phyloP scores from a whole-genome alignment of 345 rosid species.

The Leavenworthia alabamica region DNA sequence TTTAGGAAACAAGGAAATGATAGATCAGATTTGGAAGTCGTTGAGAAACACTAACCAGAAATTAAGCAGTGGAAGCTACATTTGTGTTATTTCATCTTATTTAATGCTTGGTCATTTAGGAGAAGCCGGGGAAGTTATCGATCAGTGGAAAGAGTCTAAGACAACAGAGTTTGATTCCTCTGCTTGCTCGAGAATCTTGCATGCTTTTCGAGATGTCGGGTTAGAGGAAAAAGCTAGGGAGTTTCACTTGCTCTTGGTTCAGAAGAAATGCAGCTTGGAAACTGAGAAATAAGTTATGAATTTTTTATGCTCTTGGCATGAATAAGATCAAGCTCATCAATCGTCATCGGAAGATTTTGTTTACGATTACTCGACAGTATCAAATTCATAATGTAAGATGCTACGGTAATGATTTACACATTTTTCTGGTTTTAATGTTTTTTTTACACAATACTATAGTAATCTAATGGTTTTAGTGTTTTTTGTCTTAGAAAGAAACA shows the following conservation, averaged over 20 bases:
- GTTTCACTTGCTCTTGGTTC: conserved; percentile 44
- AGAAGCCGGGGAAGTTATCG: conserved; percentile 65
- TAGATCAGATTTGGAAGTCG: conserved; percentile 90
- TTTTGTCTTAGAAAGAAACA: no score
- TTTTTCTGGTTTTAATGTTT: no score
- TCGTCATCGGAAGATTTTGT: no score
- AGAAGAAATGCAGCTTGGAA: conserved; percentile 35
- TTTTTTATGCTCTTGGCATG: background rate
- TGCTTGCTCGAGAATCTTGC: conserved; percentile 51
- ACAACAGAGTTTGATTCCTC: conserved; percentile 50
- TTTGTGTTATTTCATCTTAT: conserved; percentile 68
- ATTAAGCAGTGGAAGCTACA: conserved; percentile 74
- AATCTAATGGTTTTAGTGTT: no score
- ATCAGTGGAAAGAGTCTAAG: conserved; percentile 75
- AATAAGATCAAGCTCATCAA: background rate
- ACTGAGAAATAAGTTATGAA: background rate
- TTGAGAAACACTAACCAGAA: conserved; percentile 73
- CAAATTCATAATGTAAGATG: no score
- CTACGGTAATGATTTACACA: no score
- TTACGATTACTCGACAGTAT: no score
- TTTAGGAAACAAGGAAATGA: conserved; percentile 61
- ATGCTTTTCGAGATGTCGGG: conserved; percentile 45
- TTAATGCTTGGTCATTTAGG: conserved; percentile 61
- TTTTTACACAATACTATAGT: no score
- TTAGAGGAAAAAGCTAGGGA: conserved; percentile 41